Evolutionary conservation across 768 basidiomycete species (phyloP).

Genomic region (Phylloporus sp.): DNA sequence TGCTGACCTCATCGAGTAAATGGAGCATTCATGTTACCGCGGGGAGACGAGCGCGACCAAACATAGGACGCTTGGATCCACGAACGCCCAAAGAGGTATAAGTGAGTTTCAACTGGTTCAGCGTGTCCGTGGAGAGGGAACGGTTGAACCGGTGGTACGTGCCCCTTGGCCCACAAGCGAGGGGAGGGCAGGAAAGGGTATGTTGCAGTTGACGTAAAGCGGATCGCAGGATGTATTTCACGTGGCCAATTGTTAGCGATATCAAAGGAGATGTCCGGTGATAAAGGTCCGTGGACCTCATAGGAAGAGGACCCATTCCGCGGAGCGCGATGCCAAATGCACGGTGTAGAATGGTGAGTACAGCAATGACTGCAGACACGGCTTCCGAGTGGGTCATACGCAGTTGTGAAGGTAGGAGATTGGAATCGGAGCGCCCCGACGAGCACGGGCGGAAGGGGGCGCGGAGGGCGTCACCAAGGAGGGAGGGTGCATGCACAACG

Average conservation of each 20-base stretch:
- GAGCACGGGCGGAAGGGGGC: constrained; percentile 14
- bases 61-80: constrained; percentile 12
- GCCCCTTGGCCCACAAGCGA: constrained; percentile 31
- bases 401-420: constrained; percentile 2
- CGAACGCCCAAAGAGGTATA: constrained; percentile 12
- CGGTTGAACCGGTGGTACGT: constrained; percentile 10
- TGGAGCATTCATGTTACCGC: constrained; percentile 17
- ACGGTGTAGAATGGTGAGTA: background rate
- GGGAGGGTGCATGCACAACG: constrained; percentile 21
- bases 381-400: constrained; percentile 2
- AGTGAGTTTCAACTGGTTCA: constrained; percentile 12
- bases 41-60: constrained; percentile 5
- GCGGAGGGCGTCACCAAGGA: constrained; percentile 11
- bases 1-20: constrained; percentile 17
- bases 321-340: background rate
- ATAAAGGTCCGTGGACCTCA: constrained; percentile 27
- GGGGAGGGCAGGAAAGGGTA: constrained; percentile 27
- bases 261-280: constrained; percentile 26
- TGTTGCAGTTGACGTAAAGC: constrained; percentile 29
- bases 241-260: constrained; percentile 15
- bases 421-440: constrained; percentile 13
- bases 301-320: background rate
- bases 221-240: constrained; percentile 19
- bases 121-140: constrained; percentile 30
- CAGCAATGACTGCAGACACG: background rate